phyloP scores from a whole-genome alignment of 257 asterid genomes.

The Striga asiatica region DNA sequence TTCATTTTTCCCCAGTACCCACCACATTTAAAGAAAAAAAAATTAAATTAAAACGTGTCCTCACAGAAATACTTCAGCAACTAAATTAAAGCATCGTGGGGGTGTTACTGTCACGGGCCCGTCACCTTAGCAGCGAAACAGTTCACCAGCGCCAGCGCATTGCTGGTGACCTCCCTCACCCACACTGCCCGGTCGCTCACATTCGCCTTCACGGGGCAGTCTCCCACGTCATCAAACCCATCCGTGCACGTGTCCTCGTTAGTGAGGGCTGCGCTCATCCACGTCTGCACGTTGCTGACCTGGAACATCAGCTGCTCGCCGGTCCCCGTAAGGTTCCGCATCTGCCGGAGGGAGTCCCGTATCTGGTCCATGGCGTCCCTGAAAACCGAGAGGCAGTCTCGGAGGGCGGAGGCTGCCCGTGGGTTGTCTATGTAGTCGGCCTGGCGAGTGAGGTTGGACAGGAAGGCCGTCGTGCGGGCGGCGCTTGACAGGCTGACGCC shows the following conservation, averaged over 20 bases:
- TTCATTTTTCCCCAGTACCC: no score
- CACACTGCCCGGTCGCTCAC: constrained; percentile 35
- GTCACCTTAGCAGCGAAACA: constrained; percentile 29
- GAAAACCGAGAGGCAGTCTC: constrained; percentile 52
- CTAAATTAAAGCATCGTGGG: no score
- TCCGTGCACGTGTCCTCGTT: constrained; percentile 86
- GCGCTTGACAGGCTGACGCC: constrained; percentile 52
- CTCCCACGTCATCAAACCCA: constrained; percentile 49
- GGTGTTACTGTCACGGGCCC: no score
- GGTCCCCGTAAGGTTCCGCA: constrained; percentile 39
- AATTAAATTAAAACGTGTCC: no score
- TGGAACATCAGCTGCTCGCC: constrained; percentile 58
- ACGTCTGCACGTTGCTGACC: constrained; percentile 84
- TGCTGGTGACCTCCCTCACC: constrained; percentile 60
- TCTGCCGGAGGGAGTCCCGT: constrained; percentile 54
- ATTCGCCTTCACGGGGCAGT: constrained; percentile 35
- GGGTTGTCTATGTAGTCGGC: constrained; percentile 44
- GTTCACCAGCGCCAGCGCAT: constrained; percentile 77
- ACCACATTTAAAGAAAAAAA: no score
- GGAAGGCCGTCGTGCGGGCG: constrained; percentile 26
- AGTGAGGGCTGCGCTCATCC: constrained; percentile 94
- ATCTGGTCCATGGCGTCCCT: constrained; percentile 65
- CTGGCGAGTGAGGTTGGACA: constrained; percentile 37
- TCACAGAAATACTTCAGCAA: no score
- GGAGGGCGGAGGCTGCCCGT: constrained; percentile 46